These are phyloP conservation scores for Arthrobotrys pseudoclavata DNA, from an alignment of 2,329 filamentous ascomycete genomes.

Conservation along the genomic window DNA sequence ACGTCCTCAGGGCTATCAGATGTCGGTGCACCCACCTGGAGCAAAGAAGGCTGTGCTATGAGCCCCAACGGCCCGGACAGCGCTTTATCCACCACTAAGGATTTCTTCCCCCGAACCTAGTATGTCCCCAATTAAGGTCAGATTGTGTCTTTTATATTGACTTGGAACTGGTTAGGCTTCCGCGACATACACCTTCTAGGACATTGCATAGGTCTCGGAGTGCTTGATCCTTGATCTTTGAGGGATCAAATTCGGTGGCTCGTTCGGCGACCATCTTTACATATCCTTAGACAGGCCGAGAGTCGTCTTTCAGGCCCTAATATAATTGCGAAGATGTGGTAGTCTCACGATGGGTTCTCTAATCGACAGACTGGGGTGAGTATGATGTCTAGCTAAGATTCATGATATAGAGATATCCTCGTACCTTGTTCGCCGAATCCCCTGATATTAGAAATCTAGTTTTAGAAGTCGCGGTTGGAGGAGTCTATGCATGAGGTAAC, in stretches of 20 bases:
- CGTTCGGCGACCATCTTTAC: constrained; percentile 49
- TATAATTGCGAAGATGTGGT: constrained; percentile 6
- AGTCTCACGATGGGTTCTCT: neutral
- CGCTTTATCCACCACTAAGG: constrained; percentile 90
- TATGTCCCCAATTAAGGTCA: neutral
- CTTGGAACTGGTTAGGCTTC: neutral
- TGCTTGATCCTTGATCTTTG: constrained; percentile 83
- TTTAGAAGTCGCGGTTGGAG: neutral
- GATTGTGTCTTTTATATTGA: constrained; percentile 50
- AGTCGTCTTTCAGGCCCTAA: neutral
- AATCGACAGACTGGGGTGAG: neutral
- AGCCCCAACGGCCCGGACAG: constrained; percentile 90
- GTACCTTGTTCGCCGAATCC: neutral
- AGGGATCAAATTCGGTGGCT: constrained; percentile 73
- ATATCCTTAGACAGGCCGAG: neutral
- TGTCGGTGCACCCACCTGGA: constrained; percentile 60
- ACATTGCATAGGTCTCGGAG: constrained; percentile 90
- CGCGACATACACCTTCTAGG: constrained; percentile 89
- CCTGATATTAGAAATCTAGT: neutral
- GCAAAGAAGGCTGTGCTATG: constrained; percentile 87
- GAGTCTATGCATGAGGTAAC: constrained; percentile 11
- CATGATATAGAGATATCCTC: neutral
- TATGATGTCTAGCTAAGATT: neutral
- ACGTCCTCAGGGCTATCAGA: constrained; percentile 6
- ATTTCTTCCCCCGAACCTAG: constrained; percentile 98